phyloP scores from a whole-genome alignment of 176 grass and related monocot species.

The Rhynchospora pubera region DNA sequence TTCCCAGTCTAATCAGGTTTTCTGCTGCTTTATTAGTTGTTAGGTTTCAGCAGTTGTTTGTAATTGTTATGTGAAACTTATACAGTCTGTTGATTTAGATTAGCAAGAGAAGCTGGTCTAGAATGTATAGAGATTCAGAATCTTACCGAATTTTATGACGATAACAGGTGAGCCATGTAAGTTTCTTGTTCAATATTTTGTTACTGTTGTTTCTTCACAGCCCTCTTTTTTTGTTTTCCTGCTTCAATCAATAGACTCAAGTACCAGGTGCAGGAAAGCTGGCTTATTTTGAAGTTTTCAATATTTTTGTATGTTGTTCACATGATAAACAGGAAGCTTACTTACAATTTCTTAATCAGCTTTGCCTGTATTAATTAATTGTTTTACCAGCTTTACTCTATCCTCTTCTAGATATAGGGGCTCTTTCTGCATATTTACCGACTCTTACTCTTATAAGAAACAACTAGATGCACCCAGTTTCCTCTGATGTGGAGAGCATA shows the following conservation, averaged over 20 bases:
- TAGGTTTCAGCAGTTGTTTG: slow-evolving; percentile 6
- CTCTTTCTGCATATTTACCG: background rate
- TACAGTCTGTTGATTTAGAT: slow-evolving; percentile 44
- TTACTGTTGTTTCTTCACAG: background rate
- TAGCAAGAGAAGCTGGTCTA: slow-evolving; percentile 80
- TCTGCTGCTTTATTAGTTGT: background rate
- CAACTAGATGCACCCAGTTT: background rate
- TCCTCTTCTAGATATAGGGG: background rate
- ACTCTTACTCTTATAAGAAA: background rate
- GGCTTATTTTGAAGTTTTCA: background rate
- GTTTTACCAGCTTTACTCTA: background rate
- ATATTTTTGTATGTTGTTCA: slow-evolving; percentile 2
- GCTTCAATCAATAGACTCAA: slow-evolving; percentile 8
- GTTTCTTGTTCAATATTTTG: slow-evolving; percentile 3
- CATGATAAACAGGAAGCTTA: background rate
- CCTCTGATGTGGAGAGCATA: background rate
- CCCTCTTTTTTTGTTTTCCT: slow-evolving; percentile 10
- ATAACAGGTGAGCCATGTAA: slow-evolving; percentile 55
- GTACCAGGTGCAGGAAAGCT: background rate
- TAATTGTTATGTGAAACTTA: slow-evolving; percentile 22
- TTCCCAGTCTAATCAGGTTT: slow-evolving; percentile 84
- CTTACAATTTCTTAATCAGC: slow-evolving; percentile 6
- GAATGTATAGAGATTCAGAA: slow-evolving; percentile 97
- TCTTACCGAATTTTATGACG: slow-evolving; percentile 95
- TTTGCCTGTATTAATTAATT: background rate